phyloP scores from a whole-genome alignment of 768 basidiomycete species.

The Auriscalpium microsporum region DNA sequence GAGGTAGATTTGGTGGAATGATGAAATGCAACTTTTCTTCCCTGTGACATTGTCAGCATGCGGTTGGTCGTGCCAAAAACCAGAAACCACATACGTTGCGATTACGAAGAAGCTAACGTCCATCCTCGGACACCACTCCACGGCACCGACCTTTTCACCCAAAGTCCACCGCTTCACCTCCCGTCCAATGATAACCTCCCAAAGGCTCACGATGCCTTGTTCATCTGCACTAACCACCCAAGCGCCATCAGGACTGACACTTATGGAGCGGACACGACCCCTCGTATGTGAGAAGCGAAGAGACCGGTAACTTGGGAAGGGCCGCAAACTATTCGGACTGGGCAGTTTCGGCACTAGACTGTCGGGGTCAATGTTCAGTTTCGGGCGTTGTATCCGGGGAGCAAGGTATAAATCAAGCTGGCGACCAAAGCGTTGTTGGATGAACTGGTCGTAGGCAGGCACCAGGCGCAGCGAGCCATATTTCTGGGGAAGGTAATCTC shows the following conservation, averaged over 20 bases:
- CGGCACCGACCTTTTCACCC: constrained; percentile 64
- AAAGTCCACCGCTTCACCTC: constrained; percentile 86
- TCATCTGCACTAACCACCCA: constrained; percentile 95
- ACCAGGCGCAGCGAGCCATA: constrained; percentile 79
- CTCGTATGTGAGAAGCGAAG: constrained; percentile 62
- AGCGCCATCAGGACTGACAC: constrained; percentile 78
- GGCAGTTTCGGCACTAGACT: constrained; percentile 92
- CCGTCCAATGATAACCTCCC: constrained; percentile 87
- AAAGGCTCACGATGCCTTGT: constrained; percentile 74
- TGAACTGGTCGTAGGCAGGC: constrained; percentile 85
- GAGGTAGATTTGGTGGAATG: constrained; percentile 70
- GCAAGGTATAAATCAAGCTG: constrained; percentile 96
- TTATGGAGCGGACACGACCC: constrained; percentile 63
- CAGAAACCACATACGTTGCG: constrained; percentile 52
- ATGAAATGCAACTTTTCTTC: constrained; percentile 76
- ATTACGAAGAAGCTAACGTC: constrained; percentile 76
- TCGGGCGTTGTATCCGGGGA: constrained; percentile 78
- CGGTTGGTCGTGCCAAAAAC: neutral
- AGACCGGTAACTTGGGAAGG: constrained; percentile 85
- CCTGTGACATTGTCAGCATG: constrained; percentile 30
- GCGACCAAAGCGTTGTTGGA: constrained; percentile 88
- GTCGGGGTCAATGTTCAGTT: constrained; percentile 87
- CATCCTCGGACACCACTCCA: constrained; percentile 90
- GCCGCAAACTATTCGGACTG: constrained; percentile 80
- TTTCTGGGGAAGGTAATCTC: constrained; percentile 84